These are phyloP conservation scores for Xylaria acuta DNA, from an alignment of 495 filamentous ascomycete genomes.

Conservation along the genomic window DNA sequence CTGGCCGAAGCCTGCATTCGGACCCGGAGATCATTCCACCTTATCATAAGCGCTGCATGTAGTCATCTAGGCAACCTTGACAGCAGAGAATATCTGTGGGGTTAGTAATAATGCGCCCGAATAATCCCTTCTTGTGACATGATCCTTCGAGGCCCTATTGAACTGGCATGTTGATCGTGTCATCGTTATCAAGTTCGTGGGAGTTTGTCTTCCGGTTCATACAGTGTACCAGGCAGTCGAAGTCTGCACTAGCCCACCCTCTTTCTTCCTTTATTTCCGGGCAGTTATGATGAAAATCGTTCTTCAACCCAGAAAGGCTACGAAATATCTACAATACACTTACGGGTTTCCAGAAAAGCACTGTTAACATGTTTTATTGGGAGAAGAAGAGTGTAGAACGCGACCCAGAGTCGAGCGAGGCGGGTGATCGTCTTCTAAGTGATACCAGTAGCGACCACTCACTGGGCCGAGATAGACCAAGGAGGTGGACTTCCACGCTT, in stretches of 20 bases:
- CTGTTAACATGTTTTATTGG: background rate
- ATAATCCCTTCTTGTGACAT: background rate
- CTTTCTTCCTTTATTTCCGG: background rate
- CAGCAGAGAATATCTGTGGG: background rate
- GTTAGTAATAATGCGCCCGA: background rate
- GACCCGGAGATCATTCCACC: background rate
- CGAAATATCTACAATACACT: background rate
- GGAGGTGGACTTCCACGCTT: background rate
- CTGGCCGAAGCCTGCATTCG: background rate
- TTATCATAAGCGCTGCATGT: background rate
- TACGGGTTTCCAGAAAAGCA: background rate
- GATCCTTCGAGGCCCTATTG: background rate
- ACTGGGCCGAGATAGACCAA: background rate
- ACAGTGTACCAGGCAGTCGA: background rate
- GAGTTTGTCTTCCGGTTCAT: background rate
- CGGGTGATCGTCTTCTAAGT: background rate
- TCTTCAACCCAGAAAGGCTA: background rate
- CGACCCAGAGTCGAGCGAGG: background rate
- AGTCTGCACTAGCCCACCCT: background rate
- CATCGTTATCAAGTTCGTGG: background rate
- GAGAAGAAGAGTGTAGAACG: background rate
- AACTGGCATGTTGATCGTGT: slow-evolving; percentile 1
- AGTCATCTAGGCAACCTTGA: background rate
- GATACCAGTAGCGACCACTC: background rate
- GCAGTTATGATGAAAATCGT: background rate